Evolutionary conservation across 2,329 filamentous ascomycete species (phyloP).

Genomic region (Pyrenophora tritici-repentis): DNA sequence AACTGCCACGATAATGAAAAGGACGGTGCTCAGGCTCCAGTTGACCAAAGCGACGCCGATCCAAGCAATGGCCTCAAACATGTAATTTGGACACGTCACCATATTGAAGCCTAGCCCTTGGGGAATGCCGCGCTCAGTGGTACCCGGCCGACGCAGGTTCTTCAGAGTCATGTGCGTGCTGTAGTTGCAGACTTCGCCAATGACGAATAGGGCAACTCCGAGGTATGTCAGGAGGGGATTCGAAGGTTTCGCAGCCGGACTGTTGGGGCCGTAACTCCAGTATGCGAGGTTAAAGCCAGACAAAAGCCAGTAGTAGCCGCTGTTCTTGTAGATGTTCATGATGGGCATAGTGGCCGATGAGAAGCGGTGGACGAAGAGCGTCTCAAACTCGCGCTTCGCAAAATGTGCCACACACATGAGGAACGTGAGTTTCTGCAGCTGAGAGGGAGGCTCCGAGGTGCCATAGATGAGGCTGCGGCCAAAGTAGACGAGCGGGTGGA

Average conservation of each 20-base stretch:
- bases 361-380: constrained; percentile 93
- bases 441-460: constrained; percentile 61
- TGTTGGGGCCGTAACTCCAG: constrained; percentile 80
- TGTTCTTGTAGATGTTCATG: constrained; percentile 92
- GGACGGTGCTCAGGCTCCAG: constrained; percentile 74
- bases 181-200: constrained; percentile 82
- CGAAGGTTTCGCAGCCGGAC: constrained; percentile 63
- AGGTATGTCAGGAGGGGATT: constrained; percentile 58
- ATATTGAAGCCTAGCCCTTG: constrained; percentile 79
- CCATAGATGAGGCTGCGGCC: constrained; percentile 75
- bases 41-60: constrained; percentile 78
- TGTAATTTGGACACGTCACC: constrained; percentile 97
- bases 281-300: constrained; percentile 81
- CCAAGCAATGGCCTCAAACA: constrained; percentile 91
- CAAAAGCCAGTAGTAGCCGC: constrained; percentile 88
- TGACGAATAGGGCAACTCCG: constrained; percentile 72
- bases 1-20: constrained; percentile 76
- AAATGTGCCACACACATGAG: constrained; percentile 81
- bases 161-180: constrained; percentile 79
- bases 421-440: constrained; percentile 73
- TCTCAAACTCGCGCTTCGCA: constrained; percentile 93
- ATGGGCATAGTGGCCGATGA: constrained; percentile 92
- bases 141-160: constrained; percentile 75
- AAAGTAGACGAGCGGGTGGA: constrained; percentile 75
- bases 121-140: constrained; percentile 83